Conservation (phyloP, 495 filamentous ascomycete species). For the Podospora pseudocomata region DNA sequence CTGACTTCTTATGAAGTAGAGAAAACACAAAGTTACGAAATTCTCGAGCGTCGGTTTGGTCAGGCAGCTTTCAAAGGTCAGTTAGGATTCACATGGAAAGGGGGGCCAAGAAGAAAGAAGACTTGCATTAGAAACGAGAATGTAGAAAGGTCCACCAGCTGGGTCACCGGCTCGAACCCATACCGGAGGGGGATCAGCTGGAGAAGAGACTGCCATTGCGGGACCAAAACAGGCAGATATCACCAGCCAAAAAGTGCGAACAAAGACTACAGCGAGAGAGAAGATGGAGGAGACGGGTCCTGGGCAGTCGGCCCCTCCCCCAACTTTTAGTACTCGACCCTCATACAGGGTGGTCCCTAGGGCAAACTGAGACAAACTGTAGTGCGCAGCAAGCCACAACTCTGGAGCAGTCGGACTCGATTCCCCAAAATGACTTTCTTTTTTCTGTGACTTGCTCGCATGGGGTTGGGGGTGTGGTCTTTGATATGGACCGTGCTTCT, state of each 20-base stretch:
- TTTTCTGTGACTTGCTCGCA: not conserved
- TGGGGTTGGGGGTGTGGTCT: not conserved
- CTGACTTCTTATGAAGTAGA: not conserved
- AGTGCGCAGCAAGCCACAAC: not conserved
- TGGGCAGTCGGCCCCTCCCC: not conserved
- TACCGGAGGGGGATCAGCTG: not conserved
- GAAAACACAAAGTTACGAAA: not conserved
- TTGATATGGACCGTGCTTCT: not conserved
- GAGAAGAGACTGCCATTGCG: not conserved
- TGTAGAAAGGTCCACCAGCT: not conserved
- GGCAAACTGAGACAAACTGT: not conserved
- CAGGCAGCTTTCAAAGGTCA: not conserved
- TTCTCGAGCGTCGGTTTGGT: not conserved
- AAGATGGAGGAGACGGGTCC: not conserved
- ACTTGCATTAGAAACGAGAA: not conserved
- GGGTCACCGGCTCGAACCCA: not conserved
- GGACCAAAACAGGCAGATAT: not conserved
- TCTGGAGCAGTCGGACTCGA: not conserved
- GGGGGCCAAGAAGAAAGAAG: not conserved
- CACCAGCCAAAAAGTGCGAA: too few relatives aligned
- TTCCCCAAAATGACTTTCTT: not conserved
- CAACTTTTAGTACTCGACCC: not conserved
- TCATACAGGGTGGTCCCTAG: not conserved
- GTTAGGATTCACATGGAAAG: not conserved
- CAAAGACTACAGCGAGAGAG: not conserved